These are phyloP conservation scores for Hanseniaspora osmophila DNA, from an alignment of 805 yeast species.

Conservation along the genomic window DNA sequence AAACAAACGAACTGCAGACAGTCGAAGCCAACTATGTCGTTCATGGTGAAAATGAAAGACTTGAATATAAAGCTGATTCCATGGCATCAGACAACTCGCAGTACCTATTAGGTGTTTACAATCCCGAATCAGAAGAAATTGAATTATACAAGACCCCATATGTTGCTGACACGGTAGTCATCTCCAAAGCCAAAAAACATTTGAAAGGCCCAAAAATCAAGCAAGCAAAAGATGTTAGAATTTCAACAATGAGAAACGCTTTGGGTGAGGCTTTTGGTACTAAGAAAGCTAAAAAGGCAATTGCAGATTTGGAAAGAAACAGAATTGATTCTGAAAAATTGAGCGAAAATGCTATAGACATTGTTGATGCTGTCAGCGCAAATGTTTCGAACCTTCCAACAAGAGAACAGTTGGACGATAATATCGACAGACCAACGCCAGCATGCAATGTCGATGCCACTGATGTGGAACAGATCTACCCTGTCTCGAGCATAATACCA, in stretches of 20 bases:
- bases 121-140: slow-evolving; percentile 47
- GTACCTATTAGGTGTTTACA: slow-evolving; percentile 68
- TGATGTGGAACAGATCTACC: slow-evolving; percentile 69
- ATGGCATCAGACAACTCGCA: slow-evolving; percentile 19
- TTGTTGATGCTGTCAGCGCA: slow-evolving; percentile 62
- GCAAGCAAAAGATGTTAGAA: slow-evolving; percentile 35
- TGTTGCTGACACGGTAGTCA: slow-evolving; percentile 45
- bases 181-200: slow-evolving; percentile 44
- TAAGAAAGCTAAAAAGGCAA: slow-evolving; percentile 85
- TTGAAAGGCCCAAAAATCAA: slow-evolving; percentile 50
- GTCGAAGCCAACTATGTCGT: slow-evolving; percentile 31
- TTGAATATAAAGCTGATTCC: slow-evolving; percentile 44
- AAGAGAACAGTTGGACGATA: slow-evolving; percentile 42
- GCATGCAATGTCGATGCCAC: slow-evolving; percentile 64
- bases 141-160: slow-evolving; percentile 49
- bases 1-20: slow-evolving; percentile 7
- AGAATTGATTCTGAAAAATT: slow-evolving; percentile 75
- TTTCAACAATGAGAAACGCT: slow-evolving; percentile 54
- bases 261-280: slow-evolving; percentile 97
- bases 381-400: slow-evolving; percentile 66
- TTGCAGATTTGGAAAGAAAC: slow-evolving; percentile 66
- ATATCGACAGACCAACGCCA: slow-evolving; percentile 75
- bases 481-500: slow-evolving; percentile 58
- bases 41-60: slow-evolving; percentile 65
- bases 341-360: slow-evolving; percentile 60